phyloP scores from a whole-genome alignment of 1,139 yeast genomes.

The Hemisphaericaspora xylofermentans region DNA sequence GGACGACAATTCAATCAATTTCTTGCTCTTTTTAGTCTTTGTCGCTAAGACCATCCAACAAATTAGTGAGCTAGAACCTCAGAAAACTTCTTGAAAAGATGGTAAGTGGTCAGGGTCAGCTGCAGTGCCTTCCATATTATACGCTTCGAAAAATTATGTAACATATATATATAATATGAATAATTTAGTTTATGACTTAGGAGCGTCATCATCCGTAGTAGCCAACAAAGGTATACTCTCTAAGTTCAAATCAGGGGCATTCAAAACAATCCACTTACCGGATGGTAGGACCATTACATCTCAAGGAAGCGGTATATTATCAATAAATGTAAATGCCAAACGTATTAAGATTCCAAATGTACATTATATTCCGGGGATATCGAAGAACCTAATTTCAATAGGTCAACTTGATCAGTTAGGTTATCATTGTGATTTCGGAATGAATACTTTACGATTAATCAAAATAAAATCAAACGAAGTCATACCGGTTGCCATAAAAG shows the following conservation, averaged over 20 bases:
- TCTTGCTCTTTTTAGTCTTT: too few species aligned
- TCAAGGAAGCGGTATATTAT: neutral
- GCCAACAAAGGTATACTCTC: neutral
- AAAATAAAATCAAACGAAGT: neutral
- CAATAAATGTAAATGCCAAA: neutral
- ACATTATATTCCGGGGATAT: neutral
- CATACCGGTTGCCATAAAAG: neutral
- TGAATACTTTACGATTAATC: neutral
- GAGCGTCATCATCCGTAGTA: neutral
- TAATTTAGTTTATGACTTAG: neutral
- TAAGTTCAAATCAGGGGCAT: neutral
- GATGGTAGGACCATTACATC: neutral
- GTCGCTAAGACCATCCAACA: too few species aligned
- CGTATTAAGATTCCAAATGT: neutral
- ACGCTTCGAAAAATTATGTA: neutral
- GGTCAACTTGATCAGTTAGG: neutral
- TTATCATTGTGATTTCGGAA: neutral
- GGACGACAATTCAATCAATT: too few species aligned
- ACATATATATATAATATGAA: neutral
- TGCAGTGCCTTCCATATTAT: neutral
- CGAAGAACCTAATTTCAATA: neutral
- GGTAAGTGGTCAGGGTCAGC: neutral
- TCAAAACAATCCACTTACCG: neutral
- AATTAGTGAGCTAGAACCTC: too few species aligned
- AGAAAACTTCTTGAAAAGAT: too few species aligned